phyloP scores from a whole-genome alignment of 2,329 filamentous ascomycete genomes.

The Alternaria sp. region DNA sequence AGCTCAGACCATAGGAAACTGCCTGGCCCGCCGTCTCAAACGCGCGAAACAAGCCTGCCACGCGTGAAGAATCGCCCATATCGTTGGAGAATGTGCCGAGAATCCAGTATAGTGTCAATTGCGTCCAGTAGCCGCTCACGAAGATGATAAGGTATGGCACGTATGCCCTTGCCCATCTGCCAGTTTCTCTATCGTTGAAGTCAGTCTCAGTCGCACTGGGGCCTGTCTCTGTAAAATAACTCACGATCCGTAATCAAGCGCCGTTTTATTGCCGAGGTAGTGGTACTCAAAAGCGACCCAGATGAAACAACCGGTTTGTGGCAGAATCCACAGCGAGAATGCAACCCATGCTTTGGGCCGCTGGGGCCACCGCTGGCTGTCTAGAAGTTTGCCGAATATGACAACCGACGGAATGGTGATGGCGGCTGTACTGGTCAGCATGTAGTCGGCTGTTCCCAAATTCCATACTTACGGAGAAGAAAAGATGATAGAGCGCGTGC shows the following conservation, averaged over 20 bases:
- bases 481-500: constrained; percentile 15
- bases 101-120: constrained; percentile 16
- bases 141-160: constrained; percentile 13
- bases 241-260: constrained; percentile 9
- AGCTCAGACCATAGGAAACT: constrained; percentile 16
- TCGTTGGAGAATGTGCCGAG: constrained; percentile 10
- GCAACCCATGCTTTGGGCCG: constrained; percentile 11
- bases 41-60: constrained; percentile 13
- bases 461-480: constrained; percentile 7
- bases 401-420: constrained; percentile 11
- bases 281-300: constrained; percentile 15
- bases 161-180: constrained; percentile 8
- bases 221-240: neutral
- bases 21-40: constrained; percentile 16
- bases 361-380: constrained; percentile 6
- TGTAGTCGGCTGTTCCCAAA: too few species aligned
- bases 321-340: constrained; percentile 5
- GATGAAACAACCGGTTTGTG: constrained; percentile 11
- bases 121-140: constrained; percentile 8
- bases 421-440: constrained; percentile 1
- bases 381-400: constrained; percentile 12
- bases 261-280: constrained; percentile 1
- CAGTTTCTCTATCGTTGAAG: neutral
- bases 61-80: constrained; percentile 5
- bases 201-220: neutral